Percentiles rank a stretch among this genome's conserved stretches.
Conservation (phyloP, 495 filamentous ascomycete species). For the Hyaloscypha finlandica region DNA sequence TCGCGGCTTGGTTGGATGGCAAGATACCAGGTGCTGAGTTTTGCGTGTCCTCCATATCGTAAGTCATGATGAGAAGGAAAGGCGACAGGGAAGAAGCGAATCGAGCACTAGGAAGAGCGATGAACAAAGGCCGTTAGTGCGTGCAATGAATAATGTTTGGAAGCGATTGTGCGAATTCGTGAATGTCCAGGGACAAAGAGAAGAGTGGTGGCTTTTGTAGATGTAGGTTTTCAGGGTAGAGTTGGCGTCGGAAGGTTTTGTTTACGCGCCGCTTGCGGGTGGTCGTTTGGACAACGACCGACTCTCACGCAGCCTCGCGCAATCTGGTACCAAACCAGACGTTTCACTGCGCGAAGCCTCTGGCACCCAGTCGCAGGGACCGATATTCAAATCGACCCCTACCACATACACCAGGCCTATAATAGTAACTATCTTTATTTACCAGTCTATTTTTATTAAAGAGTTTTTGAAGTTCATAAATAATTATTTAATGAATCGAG, state of each 20-base stretch:
- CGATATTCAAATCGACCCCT: too few relatives aligned
- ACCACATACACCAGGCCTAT: too few relatives aligned
- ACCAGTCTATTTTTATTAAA: too few relatives aligned
- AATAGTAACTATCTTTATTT: too few relatives aligned
- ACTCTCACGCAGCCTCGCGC: constrained; percentile 19
- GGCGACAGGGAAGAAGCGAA: constrained; percentile 16
- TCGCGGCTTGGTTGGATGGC: constrained; percentile 49
- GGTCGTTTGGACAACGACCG: constrained; percentile 20
- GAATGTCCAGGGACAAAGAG: constrained; percentile 11
- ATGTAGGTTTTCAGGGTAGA: constrained; percentile 6
- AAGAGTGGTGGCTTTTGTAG: constrained; percentile 16
- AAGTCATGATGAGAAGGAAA: constrained; percentile 28
- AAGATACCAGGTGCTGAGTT: constrained; percentile 65
- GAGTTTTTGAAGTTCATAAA: too few relatives aligned
- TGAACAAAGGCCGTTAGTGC: constrained; percentile 19
- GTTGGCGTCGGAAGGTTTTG: constrained; percentile 1
- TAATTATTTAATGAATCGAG: too few relatives aligned
- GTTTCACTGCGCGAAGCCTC: too few relatives aligned
- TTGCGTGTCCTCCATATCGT: constrained; percentile 64
- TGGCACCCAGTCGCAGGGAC: too few relatives aligned
- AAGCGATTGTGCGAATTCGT: constrained; percentile 14
- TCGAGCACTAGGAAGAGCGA: background rate
- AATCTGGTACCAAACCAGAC: too few relatives aligned
- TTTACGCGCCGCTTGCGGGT: background rate
- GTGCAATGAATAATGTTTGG: constrained; percentile 13